Base-by-base conservation (phyloP, 306 rosid genomes). In the Trifolium dubium region DNA sequence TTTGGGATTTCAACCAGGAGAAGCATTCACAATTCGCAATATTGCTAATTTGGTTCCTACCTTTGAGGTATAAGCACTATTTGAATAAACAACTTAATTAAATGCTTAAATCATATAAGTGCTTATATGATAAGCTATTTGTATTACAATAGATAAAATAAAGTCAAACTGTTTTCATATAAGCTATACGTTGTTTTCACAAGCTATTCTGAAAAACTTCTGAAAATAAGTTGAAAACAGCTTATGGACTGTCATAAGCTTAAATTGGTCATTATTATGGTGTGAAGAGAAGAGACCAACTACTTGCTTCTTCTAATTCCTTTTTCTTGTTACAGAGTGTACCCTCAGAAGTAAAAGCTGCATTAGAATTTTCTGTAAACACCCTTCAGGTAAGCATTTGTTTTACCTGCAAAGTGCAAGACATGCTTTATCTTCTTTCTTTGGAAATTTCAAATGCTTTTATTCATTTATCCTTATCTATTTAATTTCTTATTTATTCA, bases 1-100 rank as follows among this genome's bases (percentile, higher is more conserved):
- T 75, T 66, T 94, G 82, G 99, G 97, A 76, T 89, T 94, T 81
- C 96, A 86, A 75, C 99, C 99, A 0, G 99, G 99, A 65, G 99
- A 94, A 80, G 91, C 99, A 54, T 94, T 92, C 82, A 77, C 74
- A 31, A 83, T 94, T 17, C 96, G 99, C 72, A 94, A 94, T 75
- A 71, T 94, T 76, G 99, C 99, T 35, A 94, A 94, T 83, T 80
- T 94, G 87, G 99, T 94, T 40, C 95, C 97, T 61, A 80, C 89
- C 19, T 88, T 89, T 78, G 96, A 87, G 95, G 99, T 90, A 80
- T 74, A 23, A 3, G 32, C 32, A 6, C n/a, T 10, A 14, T 56
- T 56, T 56, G 35, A 23, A 56, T 55, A 55, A 23, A 23, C 7
- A 55, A 18, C 10, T 55, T 55, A 23, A 10, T 23, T 54, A 19